phyloP scores from a whole-genome alignment of 805 yeast genomes.

The Wickerhamomyces pijperi region DNA sequence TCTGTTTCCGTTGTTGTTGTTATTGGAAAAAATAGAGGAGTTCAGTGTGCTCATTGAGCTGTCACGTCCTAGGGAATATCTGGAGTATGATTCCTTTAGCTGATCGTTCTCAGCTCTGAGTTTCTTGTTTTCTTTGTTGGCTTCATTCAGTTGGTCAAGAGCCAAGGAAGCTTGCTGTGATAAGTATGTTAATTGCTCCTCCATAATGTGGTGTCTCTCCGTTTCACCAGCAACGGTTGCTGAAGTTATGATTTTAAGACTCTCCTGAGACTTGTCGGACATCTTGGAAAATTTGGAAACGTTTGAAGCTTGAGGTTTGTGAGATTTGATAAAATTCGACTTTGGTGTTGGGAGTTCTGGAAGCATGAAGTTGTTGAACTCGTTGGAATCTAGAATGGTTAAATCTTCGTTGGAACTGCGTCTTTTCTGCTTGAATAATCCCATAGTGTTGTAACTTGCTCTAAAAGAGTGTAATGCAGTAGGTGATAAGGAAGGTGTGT shows the following conservation, averaged over 20 bases:
- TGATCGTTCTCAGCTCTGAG: conserved; percentile 11
- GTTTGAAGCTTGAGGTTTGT: background rate
- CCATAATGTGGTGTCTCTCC: conserved; percentile 17
- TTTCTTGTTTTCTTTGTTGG: conserved; percentile 10
- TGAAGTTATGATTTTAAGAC: conserved; percentile 1
- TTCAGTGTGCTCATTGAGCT: background rate
- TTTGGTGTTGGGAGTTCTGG: background rate
- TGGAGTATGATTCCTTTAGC: conserved; percentile 3
- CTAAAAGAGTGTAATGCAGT: too few species aligned
- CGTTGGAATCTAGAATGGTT: background rate
- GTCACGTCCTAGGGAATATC: background rate
- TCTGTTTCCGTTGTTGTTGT: background rate
- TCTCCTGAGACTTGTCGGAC: background rate
- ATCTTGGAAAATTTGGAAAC: background rate
- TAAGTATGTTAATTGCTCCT: conserved; percentile 16
- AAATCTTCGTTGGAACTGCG: background rate
- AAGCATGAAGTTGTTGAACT: background rate
- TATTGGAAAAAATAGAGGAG: background rate
- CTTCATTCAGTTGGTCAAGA: conserved; percentile 15
- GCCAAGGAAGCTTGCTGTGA: conserved; percentile 18
- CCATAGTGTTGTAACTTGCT: background rate
- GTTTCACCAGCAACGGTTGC: conserved; percentile 17
- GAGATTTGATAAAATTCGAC: background rate
- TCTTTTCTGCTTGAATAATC: background rate
- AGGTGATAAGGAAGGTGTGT: background rate